Conservation (phyloP, 1,284 basidiomycete genomes). For the Puccinia triticina region DNA sequence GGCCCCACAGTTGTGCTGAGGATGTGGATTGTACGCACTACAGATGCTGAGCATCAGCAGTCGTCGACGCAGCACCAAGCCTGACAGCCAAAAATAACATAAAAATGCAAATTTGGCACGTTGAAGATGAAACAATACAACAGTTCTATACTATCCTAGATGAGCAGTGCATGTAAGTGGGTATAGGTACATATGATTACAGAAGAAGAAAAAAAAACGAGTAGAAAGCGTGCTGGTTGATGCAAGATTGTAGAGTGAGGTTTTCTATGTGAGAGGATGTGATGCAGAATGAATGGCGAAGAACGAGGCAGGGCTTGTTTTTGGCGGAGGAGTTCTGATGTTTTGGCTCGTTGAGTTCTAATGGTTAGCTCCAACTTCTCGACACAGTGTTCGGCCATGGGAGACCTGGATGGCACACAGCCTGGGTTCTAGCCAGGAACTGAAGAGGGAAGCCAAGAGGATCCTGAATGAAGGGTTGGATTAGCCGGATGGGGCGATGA, state of each 20-base stretch:
- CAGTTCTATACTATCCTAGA: not conserved
- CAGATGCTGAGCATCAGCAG: no score
- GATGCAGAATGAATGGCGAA: not conserved
- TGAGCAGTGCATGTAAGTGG: not conserved
- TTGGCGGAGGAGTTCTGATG: not conserved
- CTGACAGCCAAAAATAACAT: no score
- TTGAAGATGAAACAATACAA: no score
- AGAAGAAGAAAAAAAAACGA: not conserved
- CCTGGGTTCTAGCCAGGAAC: constrained; percentile 45
- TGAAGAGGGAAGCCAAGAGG: constrained; percentile 38
- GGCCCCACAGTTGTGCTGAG: no score
- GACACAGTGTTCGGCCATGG: constrained; percentile 34
- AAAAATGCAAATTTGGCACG: no score
- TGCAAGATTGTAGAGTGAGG: not conserved
- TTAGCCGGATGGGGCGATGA: not conserved
- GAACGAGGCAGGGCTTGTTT: not conserved
- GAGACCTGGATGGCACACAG: constrained; percentile 46
- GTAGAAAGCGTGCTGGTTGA: not conserved
- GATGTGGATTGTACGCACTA: no score
- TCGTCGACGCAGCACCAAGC: no score
- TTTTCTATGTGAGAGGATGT: not conserved
- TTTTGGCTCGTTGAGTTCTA: no score
- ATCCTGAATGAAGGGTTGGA: constrained; percentile 16
- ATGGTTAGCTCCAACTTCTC: not conserved
- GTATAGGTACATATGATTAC: not conserved